Evolutionary conservation across 2,329 filamentous ascomycete species (phyloP).

Genomic region (Penicillium brasilianum): DNA sequence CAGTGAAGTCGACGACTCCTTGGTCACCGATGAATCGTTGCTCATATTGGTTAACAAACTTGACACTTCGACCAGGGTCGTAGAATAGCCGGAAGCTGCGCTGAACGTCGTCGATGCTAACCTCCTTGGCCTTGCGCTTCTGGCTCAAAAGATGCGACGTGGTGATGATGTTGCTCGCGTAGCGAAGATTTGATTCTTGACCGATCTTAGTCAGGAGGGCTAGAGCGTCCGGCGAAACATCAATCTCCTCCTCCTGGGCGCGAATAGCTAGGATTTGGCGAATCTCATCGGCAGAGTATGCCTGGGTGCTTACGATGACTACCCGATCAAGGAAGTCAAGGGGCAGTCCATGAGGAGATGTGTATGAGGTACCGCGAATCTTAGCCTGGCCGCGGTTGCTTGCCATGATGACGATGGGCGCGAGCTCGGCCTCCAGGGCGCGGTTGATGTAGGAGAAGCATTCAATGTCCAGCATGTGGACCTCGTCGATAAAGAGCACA

Average conservation of each 20-base stretch:
- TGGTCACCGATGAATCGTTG: conserved; percentile 89
- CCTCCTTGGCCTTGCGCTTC: conserved; percentile 83
- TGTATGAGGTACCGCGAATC: conserved; percentile 92
- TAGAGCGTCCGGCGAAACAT: conserved; percentile 85
- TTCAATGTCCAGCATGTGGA: conserved; percentile 99
- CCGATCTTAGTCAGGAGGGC: conserved; percentile 95
- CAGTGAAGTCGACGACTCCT: conserved; percentile 75
- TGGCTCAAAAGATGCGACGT: conserved; percentile 86
- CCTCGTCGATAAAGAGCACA: conserved; percentile 97
- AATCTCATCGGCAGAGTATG: conserved; percentile 83
- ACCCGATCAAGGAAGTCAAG: conserved; percentile 96
- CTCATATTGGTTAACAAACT: conserved; percentile 88
- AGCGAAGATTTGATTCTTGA: conserved; percentile 86
- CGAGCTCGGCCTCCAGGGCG: conserved; percentile 90
- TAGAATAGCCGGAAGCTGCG: conserved; percentile 94
- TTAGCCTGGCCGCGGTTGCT: conserved; percentile 91
- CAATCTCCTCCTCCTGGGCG: conserved; percentile 94
- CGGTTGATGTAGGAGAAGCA: conserved; percentile 99
- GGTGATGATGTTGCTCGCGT: conserved; percentile 97
- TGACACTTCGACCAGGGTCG: conserved; percentile 83
- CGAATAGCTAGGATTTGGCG: conserved; percentile 90
- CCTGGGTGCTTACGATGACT: conserved; percentile 91
- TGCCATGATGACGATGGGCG: conserved; percentile 98
- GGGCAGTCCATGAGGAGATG: conserved; percentile 88
- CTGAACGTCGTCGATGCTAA: conserved; percentile 86